Conservation (phyloP, 179 eudicot species). For the Gypsophila paniculata region DNA sequence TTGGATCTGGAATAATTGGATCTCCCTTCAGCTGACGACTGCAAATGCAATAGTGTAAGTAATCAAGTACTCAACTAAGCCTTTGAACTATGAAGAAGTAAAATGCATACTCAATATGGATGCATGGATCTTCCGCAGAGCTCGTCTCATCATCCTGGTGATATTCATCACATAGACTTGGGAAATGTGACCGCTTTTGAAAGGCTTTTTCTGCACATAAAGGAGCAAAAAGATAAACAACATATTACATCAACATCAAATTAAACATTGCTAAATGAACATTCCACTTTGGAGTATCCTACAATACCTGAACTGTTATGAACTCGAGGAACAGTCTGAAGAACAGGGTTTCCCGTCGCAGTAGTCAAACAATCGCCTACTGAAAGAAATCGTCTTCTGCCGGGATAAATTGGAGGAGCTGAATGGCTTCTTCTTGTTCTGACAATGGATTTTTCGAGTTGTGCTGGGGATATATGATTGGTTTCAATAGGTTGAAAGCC, state of each 20-base stretch:
- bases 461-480: conserved; percentile 21
- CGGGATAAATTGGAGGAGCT: conserved; percentile 72
- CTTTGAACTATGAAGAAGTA: not conserved
- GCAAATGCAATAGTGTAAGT: conserved; percentile 25
- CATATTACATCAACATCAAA: conserved; percentile 9
- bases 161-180: conserved; percentile 23
- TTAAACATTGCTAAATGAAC: conserved; percentile 14
- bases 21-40: conserved; percentile 39
- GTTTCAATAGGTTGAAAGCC: conserved; percentile 27
- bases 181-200: conserved; percentile 24
- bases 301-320: conserved; percentile 28
- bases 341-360: conserved; percentile 27
- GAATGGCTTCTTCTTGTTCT: conserved; percentile 69
- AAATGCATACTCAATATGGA: conserved; percentile 39
- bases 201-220: conserved; percentile 38
- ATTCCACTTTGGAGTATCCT: conserved; percentile 1
- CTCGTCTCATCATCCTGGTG: conserved; percentile 29
- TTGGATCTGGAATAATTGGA: conserved; percentile 20
- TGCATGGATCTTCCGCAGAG: conserved; percentile 27
- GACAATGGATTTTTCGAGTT: conserved; percentile 38
- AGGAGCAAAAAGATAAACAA: not conserved
- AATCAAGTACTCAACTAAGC: conserved; percentile 8
- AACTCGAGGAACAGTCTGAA: conserved; percentile 16
- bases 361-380: conserved; percentile 28
- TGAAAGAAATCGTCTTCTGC: conserved; percentile 47